Evolutionary conservation across 139 green algal genomes (phyloP), one percentile per base, ranked within the genome.

Genomic region (Pycnococcus provasolii): DNA sequence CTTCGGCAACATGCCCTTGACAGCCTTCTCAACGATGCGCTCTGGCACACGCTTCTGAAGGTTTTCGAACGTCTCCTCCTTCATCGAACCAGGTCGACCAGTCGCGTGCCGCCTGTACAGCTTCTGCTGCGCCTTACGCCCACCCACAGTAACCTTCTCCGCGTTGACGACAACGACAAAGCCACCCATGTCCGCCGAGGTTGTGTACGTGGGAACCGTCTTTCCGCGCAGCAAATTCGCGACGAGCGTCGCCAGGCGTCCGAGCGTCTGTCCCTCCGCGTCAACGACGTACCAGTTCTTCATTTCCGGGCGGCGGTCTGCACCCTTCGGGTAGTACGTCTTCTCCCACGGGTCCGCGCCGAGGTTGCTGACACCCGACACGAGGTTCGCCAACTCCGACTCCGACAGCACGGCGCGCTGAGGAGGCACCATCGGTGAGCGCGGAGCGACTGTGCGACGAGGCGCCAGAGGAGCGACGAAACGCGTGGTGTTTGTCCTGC

Each of bases 1-100:
- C 78, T 96, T 97, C 55, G 94, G 94, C 67, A 99, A 79, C 94
- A 99, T 99, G 62, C 94, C 94, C 75, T 89, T 88, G 1, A 99
- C 89, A 0, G 93, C 91, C 61, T 88, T 86, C 83, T 99, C 94
- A 48, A 99, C 77, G 72, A 99, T 97, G 71, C 94, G 84, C 85
- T 97, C 89, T 1, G 94, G 94, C 39, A 99, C 83, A 52, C 94
- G 83, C 81, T 90, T 81, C 72, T 76, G 45, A 11, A 85, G 53
- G 9, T 73, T 41, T 7, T 60, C n/a, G 41, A 79, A 83, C 58
- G 63, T 79, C 72, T 85, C 79, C n/a, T 57, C 61, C 64, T 76
- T 84, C 77, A 84, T 84, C 9, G 58, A 65, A 3, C 79, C 79
- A 26, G 79, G 79, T 40, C 77, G 66, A 3, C 71, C 67, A n/a